phyloP scores from a whole-genome alignment of 164 flowering plant species.

The Houttuynia cordata region DNA sequence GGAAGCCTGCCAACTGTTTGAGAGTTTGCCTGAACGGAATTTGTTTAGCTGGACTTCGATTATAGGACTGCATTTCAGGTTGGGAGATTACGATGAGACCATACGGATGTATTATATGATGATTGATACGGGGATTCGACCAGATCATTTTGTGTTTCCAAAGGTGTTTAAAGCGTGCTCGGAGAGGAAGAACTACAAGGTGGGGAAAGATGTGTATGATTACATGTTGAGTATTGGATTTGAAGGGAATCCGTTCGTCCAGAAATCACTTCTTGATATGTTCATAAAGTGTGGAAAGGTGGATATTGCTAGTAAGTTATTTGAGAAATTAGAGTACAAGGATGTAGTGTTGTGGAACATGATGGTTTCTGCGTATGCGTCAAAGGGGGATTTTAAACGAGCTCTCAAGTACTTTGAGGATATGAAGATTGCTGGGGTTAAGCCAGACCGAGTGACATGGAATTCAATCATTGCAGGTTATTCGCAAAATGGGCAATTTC shows the following conservation, averaged over 20 bases:
- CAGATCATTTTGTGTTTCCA: slow-evolving; percentile 28
- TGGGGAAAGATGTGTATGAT: slow-evolving; percentile 25
- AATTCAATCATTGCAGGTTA: slow-evolving; percentile 28
- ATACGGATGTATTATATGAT: slow-evolving; percentile 20
- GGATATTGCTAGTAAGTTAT: slow-evolving; percentile 19
- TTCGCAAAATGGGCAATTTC: slow-evolving; percentile 22
- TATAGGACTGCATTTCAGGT: slow-evolving; percentile 19
- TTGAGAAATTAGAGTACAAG: slow-evolving; percentile 17
- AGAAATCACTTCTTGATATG: slow-evolving; percentile 26
- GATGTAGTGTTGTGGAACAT: slow-evolving; percentile 33
- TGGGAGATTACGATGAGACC: slow-evolving; percentile 23
- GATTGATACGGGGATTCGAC: slow-evolving; percentile 23
- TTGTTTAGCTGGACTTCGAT: slow-evolving; percentile 30
- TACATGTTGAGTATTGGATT: slow-evolving; percentile 30
- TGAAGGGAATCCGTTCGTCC: slow-evolving; percentile 27
- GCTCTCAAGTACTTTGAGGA: slow-evolving; percentile 20
- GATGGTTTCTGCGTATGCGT: slow-evolving; percentile 28
- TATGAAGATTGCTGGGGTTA: slow-evolving; percentile 20
- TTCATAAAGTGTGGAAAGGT: slow-evolving; percentile 26
- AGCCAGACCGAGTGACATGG: slow-evolving; percentile 30
- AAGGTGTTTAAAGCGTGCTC: slow-evolving; percentile 33
- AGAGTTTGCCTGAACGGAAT: slow-evolving; percentile 15
- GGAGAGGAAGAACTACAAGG: slow-evolving; percentile 17
- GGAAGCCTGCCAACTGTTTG: slow-evolving; percentile 13
- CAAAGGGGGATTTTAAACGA: slow-evolving; percentile 20